Evolutionary conservation across 2,329 filamentous ascomycete genomes (phyloP).

Genomic region (Nigrograna mackinnonii): DNA sequence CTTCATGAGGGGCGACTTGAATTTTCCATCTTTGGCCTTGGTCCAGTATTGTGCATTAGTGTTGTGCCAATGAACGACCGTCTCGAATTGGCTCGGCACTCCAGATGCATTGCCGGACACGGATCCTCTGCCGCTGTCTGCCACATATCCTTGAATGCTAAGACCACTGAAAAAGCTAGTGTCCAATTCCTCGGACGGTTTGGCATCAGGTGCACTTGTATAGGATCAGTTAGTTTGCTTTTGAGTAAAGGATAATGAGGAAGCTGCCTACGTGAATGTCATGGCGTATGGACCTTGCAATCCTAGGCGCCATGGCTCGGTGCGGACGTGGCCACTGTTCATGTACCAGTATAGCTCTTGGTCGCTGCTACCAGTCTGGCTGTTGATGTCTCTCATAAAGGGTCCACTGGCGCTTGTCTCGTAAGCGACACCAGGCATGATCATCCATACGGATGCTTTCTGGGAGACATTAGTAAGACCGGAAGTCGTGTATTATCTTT

Average conservation of each 20-base stretch:
- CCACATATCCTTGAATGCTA: conserved; percentile 21
- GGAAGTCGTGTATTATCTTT: not conserved
- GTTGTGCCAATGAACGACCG: conserved; percentile 64
- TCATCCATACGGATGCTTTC: conserved; percentile 24
- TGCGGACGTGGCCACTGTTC: conserved; percentile 26
- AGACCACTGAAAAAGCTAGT: conserved; percentile 22
- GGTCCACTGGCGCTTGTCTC: conserved; percentile 23
- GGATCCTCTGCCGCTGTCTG: conserved; percentile 17
- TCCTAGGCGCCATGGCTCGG: conserved; percentile 24
- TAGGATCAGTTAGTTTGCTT: too few species aligned
- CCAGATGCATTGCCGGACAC: conserved; percentile 19
- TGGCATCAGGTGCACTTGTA: conserved; percentile 11
- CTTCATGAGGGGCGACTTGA: conserved; percentile 22
- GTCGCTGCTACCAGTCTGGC: conserved; percentile 18
- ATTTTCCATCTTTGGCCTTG: conserved; percentile 16
- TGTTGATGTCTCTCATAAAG: conserved; percentile 29
- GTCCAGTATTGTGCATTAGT: conserved; percentile 64
- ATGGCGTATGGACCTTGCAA: conserved; percentile 24
- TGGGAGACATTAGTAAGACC: not conserved
- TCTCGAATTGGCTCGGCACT: conserved; percentile 19
- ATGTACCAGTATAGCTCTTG: conserved; percentile 29
- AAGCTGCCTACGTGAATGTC: conserved; percentile 14
- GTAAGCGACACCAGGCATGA: conserved; percentile 26
- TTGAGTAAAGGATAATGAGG: too few species aligned
- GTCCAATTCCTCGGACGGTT: conserved; percentile 19